Percentiles rank a stretch among this genome's conserved stretches.
These are phyloP conservation scores for Auriscalpium microsporum DNA, from an alignment of 768 basidiomycete species.

Conservation along the genomic window DNA sequence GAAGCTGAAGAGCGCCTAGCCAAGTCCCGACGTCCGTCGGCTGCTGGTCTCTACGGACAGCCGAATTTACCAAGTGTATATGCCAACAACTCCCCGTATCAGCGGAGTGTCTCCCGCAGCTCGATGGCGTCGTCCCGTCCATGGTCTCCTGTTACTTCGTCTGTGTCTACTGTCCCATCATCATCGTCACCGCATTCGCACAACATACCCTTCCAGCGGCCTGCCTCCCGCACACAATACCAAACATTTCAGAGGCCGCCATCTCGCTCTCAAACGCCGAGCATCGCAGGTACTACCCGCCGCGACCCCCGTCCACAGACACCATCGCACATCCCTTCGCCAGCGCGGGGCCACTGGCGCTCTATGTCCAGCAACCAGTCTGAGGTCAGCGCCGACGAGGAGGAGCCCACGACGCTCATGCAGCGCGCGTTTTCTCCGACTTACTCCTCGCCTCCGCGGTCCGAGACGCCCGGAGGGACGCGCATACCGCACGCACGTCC, in stretches of 20 bases:
- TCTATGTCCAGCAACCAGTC: slow-evolving; percentile 41
- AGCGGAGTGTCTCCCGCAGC: slow-evolving; percentile 13
- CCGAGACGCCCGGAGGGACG: slow-evolving; percentile 33
- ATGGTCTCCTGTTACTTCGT: slow-evolving; percentile 13
- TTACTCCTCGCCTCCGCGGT: slow-evolving; percentile 25
- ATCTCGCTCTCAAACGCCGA: slow-evolving; percentile 56
- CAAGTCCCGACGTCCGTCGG: slow-evolving; percentile 43
- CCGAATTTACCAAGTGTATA: slow-evolving; percentile 1
- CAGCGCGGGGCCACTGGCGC: slow-evolving; percentile 36
- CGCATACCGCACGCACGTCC: slow-evolving; percentile 55
- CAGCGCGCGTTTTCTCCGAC: slow-evolving; percentile 63
- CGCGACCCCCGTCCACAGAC: slow-evolving; percentile 53
- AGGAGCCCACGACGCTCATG: slow-evolving; percentile 38
- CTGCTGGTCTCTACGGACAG: slow-evolving; percentile 26
- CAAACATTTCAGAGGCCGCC: slow-evolving; percentile 30
- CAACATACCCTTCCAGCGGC: slow-evolving; percentile 30
- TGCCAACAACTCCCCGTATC: slow-evolving; percentile 5
- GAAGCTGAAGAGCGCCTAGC: slow-evolving; percentile 42
- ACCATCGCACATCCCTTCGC: slow-evolving; percentile 71
- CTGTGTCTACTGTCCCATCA: slow-evolving; percentile 15
- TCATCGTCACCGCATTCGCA: slow-evolving; percentile 20
- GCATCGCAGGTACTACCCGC: slow-evolving; percentile 42
- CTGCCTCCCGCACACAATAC: slow-evolving; percentile 48
- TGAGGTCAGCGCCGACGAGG: slow-evolving; percentile 35
- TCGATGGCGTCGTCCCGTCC: slow-evolving; percentile 17